These are phyloP conservation scores for Sicyos baderoa DNA, from an alignment of 306 rosid genomes.

Conservation along the genomic window DNA sequence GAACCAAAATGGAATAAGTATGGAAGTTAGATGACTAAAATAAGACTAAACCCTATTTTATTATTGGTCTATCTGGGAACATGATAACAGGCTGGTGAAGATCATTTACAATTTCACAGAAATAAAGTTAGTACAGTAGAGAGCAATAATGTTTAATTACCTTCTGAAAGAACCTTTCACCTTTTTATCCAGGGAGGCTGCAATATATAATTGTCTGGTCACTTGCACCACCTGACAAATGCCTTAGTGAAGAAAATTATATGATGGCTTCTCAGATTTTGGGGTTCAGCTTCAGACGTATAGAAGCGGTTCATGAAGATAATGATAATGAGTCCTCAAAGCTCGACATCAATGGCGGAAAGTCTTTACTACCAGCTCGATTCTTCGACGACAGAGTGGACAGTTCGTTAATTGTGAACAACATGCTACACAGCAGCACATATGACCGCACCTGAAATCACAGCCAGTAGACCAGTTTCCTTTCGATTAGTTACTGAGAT, in stretches of 20 bases:
- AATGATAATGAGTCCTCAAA: neutral
- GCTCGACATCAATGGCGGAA: conserved; percentile 61
- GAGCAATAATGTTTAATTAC: neutral
- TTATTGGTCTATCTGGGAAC: neutral
- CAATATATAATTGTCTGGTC: neutral
- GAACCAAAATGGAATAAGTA: neutral
- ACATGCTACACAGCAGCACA: conserved; percentile 90
- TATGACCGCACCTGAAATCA: conserved; percentile 83
- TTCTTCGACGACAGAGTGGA: conserved; percentile 83
- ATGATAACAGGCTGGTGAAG: neutral
- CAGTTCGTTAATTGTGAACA: conserved; percentile 78
- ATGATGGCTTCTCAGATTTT: neutral
- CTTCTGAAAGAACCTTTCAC: conserved; percentile 1
- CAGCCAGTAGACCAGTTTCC: conserved; percentile 19
- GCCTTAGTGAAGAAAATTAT: conserved; percentile 9
- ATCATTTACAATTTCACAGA: neutral
- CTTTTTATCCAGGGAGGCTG: no score
- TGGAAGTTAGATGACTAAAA: neutral
- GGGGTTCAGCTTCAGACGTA: neutral
- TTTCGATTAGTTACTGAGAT: neutral
- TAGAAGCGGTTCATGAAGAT: neutral
- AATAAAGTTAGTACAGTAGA: neutral
- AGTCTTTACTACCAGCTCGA: conserved; percentile 82
- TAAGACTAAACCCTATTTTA: neutral
- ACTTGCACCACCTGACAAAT: conserved; percentile 1